Evolutionary conservation across 176 grass and related monocot species (phyloP).

Genomic region (Typha latifolia): DNA sequence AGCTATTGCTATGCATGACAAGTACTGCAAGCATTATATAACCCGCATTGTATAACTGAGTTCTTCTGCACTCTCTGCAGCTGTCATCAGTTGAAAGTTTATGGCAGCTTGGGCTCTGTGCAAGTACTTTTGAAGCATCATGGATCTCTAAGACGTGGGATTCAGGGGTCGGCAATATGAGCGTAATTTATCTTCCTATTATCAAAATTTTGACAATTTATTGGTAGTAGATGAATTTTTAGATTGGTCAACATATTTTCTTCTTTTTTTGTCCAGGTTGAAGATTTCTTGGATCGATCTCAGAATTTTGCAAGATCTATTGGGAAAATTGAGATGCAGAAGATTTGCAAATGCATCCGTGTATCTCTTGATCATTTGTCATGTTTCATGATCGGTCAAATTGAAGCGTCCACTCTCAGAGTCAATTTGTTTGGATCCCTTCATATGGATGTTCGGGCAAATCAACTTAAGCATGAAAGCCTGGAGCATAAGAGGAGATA

Average conservation of each 20-base stretch:
- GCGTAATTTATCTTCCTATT: slow-evolving; percentile 21
- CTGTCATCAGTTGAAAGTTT: slow-evolving; percentile 56
- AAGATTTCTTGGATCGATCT: slow-evolving; percentile 77
- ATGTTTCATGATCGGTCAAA: slow-evolving; percentile 44
- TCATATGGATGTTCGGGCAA: slow-evolving; percentile 5
- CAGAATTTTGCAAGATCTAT: slow-evolving; percentile 80
- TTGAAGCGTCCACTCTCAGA: slow-evolving; percentile 30
- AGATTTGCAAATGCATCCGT: slow-evolving; percentile 39
- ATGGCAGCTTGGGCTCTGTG: slow-evolving; percentile 78
- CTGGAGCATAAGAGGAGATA: slow-evolving; percentile 7
- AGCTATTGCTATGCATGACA: background rate
- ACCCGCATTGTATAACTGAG: background rate
- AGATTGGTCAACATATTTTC: background rate
- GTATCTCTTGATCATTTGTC: slow-evolving; percentile 34
- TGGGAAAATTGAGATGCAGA: slow-evolving; percentile 44
- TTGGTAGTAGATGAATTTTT: background rate
- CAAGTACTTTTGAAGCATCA: slow-evolving; percentile 63
- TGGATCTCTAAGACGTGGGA: slow-evolving; percentile 66
- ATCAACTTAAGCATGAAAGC: background rate
- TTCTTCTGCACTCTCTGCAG: slow-evolving; percentile 29
- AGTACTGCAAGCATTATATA: background rate
- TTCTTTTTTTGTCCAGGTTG: slow-evolving; percentile 40
- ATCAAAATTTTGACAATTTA: slow-evolving; percentile 1
- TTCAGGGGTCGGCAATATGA: slow-evolving; percentile 54
- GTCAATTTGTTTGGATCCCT: slow-evolving; percentile 41